A percentile compares a stretch with the other conserved stretches of the same genome.
Evolutionary conservation across 345 rosid genomes (phyloP).

Genomic region (Citropsis articulata): DNA sequence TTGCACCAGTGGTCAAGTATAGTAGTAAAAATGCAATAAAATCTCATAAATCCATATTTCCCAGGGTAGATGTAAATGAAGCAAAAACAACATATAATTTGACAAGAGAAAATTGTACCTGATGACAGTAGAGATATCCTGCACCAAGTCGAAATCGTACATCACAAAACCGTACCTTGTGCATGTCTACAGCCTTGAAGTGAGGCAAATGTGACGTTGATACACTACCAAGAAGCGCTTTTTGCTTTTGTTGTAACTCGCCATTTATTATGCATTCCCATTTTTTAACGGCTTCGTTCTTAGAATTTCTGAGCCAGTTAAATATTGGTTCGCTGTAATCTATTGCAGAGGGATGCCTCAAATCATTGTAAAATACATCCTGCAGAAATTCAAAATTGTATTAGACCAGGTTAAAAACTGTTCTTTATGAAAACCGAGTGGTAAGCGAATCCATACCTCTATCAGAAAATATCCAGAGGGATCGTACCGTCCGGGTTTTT

Average conservation of each 20-base stretch:
- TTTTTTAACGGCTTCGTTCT: constrained; percentile 62
- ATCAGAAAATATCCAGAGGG: constrained; percentile 91
- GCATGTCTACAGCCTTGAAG: constrained; percentile 58
- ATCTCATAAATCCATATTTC: not conserved
- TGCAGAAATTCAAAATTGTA: constrained; percentile 20
- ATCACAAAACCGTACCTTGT: constrained; percentile 57
- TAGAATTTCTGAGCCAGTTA: constrained; percentile 69
- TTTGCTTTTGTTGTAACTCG: constrained; percentile 54
- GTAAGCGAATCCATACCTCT: constrained; percentile 46
- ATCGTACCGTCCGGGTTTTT: constrained; percentile 59
- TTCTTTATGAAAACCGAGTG: not conserved
- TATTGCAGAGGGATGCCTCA: constrained; percentile 57
- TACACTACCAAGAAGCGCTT: constrained; percentile 37
- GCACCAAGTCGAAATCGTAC: constrained; percentile 80
- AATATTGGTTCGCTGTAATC: constrained; percentile 76
- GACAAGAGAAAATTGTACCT: constrained; percentile 35
- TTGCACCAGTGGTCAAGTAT: not conserved
- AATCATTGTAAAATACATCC: constrained; percentile 78
- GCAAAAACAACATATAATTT: not conserved
- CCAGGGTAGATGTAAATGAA: not conserved
- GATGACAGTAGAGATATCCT: constrained; percentile 82
- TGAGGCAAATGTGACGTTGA: constrained; percentile 46
- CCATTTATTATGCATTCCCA: constrained; percentile 72
- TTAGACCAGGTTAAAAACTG: constrained; percentile 12
- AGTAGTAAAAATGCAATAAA: not conserved